Percentiles rank a stretch among this genome's conserved stretches.
Evolutionary conservation across 805 yeast species (phyloP).

Genomic region (Cyberlindnera euphorbiae): DNA sequence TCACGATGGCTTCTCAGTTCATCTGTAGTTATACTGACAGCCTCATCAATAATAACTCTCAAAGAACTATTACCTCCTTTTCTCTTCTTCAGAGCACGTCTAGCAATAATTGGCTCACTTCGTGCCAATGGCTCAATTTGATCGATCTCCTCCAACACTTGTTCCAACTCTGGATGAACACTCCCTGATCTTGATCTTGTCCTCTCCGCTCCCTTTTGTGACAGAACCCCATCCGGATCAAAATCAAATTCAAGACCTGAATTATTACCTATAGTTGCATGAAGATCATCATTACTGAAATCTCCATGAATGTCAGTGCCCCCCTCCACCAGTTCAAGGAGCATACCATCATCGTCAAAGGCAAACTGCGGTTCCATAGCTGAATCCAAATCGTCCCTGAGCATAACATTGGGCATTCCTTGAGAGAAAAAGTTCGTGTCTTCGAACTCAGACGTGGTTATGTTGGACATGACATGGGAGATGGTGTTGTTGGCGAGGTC

Average conservation of each 20-base stretch:
- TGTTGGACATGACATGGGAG: constrained; percentile 7
- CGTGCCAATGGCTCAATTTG: no score
- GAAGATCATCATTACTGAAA: constrained; percentile 4
- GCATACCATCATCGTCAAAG: constrained; percentile 25
- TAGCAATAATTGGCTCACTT: no score
- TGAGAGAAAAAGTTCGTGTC: constrained; percentile 4
- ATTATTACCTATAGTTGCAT: constrained; percentile 8
- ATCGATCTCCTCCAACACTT: constrained; percentile 13
- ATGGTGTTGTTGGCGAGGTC: constrained; percentile 19
- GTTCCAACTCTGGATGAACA: constrained; percentile 9
- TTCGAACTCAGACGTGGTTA: constrained; percentile 4
- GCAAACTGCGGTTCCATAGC: constrained; percentile 21
- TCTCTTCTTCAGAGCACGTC: constrained; percentile 8
- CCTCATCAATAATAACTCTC: constrained; percentile 14
- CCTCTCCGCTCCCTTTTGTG: not conserved
- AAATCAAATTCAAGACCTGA: constrained; percentile 9
- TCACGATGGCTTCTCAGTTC: constrained; percentile 23
- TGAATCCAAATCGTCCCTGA: constrained; percentile 15
- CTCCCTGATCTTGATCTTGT: constrained; percentile 6
- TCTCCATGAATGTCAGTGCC: constrained; percentile 2
- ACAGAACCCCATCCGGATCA: constrained; percentile 8
- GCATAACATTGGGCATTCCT: not conserved
- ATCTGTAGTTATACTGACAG: constrained; percentile 19
- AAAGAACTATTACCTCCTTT: not conserved
- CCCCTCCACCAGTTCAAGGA: constrained; percentile 14